These are phyloP conservation scores for Sporobolomyces phaffii DNA, from an alignment of 768 basidiomycete genomes.

Conservation along the genomic window DNA sequence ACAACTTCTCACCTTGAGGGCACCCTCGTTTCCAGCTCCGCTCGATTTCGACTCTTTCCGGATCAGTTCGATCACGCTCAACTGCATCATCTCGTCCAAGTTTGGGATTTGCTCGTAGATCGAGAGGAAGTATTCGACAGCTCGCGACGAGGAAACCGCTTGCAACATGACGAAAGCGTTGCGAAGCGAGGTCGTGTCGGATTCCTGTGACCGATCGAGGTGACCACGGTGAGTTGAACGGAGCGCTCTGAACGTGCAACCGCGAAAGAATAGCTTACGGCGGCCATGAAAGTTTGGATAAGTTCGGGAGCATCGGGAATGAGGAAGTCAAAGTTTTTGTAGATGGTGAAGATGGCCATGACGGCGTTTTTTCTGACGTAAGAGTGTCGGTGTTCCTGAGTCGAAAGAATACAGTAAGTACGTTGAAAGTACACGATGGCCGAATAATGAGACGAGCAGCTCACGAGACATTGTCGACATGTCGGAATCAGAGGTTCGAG, in stretches of 20 bases:
- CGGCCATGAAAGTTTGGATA: conserved; percentile 89
- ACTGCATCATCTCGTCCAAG: conserved; percentile 88
- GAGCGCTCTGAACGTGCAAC: too few species aligned
- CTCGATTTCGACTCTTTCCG: conserved; percentile 71
- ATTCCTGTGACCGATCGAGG: conserved; percentile 63
- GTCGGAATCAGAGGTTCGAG: conserved; percentile 93
- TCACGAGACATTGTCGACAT: conserved; percentile 73
- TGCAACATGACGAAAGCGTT: conserved; percentile 96
- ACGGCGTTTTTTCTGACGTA: conserved; percentile 98
- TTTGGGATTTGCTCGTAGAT: conserved; percentile 74
- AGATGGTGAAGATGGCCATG: conserved; percentile 89
- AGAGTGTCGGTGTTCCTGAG: conserved; percentile 91
- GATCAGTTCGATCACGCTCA: conserved; percentile 91
- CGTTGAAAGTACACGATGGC: too few species aligned
- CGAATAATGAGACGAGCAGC: too few species aligned
- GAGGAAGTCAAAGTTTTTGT: conserved; percentile 86
- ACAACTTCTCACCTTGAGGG: conserved; percentile 61
- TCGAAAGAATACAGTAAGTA: too few species aligned
- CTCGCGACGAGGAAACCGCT: conserved; percentile 68
- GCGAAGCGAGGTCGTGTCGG: conserved; percentile 90
- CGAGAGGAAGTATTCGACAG: conserved; percentile 80
- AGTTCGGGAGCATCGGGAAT: conserved; percentile 95
- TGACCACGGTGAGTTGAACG: too few species aligned
- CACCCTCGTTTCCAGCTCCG: conserved; percentile 54
- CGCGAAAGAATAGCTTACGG: conserved; percentile 46